phyloP scores from a whole-genome alignment of 2,329 filamentous ascomycete genomes.

The Drechslerella dactyloides region DNA sequence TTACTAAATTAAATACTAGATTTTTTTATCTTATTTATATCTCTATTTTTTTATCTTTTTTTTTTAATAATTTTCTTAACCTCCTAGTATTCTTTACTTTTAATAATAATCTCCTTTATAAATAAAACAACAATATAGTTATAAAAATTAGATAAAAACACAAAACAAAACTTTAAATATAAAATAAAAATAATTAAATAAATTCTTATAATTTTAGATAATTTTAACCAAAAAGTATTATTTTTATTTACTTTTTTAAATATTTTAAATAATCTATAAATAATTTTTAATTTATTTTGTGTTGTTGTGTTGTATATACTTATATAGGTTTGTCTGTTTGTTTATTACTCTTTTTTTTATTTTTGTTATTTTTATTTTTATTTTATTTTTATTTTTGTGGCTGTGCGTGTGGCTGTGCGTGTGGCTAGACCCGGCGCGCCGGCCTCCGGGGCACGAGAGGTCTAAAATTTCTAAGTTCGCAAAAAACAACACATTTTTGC shows the following conservation, averaged over 20 bases:
- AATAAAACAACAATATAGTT: no score
- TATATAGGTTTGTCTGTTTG: not conserved
- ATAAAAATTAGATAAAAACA: no score
- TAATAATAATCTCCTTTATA: not conserved
- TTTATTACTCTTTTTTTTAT: no score
- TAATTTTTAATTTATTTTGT: not conserved
- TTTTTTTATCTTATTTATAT: not conserved
- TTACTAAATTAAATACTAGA: not conserved
- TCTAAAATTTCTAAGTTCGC: not conserved
- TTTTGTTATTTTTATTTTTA: no score
- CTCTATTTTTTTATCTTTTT: not conserved
- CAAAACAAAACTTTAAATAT: not conserved
- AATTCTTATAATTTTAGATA: not conserved
- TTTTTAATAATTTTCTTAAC: not conserved
- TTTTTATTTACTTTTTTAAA: not conserved
- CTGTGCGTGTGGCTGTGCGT: no score
- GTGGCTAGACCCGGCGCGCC: no score
- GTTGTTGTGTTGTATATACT: not conserved
- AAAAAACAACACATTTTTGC: no score
- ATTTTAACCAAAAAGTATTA: not conserved
- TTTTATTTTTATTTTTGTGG: no score
- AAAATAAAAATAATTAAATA: not conserved
- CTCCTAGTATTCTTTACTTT: not conserved
- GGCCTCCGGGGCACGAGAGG: not conserved
- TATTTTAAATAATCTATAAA: not conserved